phyloP scores from a whole-genome alignment of 2,329 filamentous ascomycete genomes.

The Diplodia sapinea region DNA sequence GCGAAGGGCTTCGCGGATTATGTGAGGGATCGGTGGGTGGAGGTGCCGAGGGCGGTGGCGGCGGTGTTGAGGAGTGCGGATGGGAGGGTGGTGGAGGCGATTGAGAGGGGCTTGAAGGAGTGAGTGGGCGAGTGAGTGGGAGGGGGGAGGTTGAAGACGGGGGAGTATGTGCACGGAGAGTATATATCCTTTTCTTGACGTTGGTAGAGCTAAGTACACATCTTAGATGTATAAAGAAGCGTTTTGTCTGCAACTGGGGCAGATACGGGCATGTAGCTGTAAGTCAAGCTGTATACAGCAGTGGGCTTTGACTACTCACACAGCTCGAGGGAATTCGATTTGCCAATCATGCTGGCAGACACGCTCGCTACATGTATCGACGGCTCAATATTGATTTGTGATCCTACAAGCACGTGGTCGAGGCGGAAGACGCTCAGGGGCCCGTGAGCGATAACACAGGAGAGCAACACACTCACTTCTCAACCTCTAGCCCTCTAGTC shows the following conservation, averaged over 20 bases:
- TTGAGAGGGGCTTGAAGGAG: conserved; percentile 1
- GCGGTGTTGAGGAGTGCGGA: background rate
- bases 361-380: background rate
- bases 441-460: background rate
- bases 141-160: background rate
- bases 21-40: conserved; percentile 5
- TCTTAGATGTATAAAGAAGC: too few relatives aligned
- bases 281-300: too few relatives aligned
- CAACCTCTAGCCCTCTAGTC: background rate
- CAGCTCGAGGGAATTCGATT: too few relatives aligned
- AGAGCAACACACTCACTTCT: background rate
- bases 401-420: background rate
- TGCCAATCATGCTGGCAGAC: too few relatives aligned
- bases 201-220: too few relatives aligned
- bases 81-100: background rate
- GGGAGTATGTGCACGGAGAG: background rate
- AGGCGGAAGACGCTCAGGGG: background rate
- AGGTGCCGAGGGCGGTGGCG: background rate
- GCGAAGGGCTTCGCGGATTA: conserved; percentile 9
- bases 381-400: background rate
- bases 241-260: too few relatives aligned
- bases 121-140: background rate
- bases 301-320: too few relatives aligned
- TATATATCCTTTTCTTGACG: too few relatives aligned
- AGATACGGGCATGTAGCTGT: too few relatives aligned